Conservation (phyloP, 2,329 filamentous ascomycete species). For the Hypoxylon sp. region DNA sequence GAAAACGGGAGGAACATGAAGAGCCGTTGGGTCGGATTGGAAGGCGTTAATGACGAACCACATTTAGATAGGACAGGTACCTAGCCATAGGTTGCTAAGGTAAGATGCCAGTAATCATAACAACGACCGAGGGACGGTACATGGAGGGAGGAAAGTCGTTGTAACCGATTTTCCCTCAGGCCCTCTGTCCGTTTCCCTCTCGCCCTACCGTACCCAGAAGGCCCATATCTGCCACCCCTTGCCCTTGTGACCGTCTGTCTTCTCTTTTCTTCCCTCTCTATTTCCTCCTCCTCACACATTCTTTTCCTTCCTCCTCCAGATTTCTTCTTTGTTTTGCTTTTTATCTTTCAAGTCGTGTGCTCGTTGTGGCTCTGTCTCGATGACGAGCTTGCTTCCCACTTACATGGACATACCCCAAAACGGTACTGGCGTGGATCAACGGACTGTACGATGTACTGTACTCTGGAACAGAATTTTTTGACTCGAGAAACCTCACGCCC, state of each 20-base stretch:
- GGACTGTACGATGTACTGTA: conserved; percentile 27
- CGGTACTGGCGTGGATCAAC: conserved; percentile 43
- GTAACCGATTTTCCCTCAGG: conserved; percentile 48
- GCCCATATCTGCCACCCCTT: conserved; percentile 54
- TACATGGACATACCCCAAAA: conserved; percentile 47
- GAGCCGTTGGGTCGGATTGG: conserved; percentile 12
- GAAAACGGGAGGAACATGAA: conserved; percentile 14
- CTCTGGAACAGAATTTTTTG: conserved; percentile 9
- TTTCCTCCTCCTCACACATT: conserved; percentile 31
- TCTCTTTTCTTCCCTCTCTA: conserved; percentile 28
- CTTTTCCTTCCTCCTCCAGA: conserved; percentile 16
- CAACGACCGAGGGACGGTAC: conserved; percentile 37
- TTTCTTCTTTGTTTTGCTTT: conserved; percentile 14
- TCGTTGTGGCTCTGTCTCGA: conserved; percentile 33
- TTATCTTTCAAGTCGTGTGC: conserved; percentile 11
- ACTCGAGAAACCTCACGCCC: conserved; percentile 6
- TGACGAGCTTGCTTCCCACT: conserved; percentile 40
- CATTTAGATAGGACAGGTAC: conserved; percentile 7
- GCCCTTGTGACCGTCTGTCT: conserved; percentile 50
- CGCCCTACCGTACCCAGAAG: conserved; percentile 50
- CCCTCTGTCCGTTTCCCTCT: conserved; percentile 45
- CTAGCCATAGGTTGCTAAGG: not conserved
- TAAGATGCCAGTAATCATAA: conserved; percentile 20
- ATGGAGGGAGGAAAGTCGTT: conserved; percentile 36
- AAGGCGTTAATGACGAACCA: conserved; percentile 6